Evolutionary conservation across 768 basidiomycete species (phyloP).

Genomic region (Artomyces pyxidatus): DNA sequence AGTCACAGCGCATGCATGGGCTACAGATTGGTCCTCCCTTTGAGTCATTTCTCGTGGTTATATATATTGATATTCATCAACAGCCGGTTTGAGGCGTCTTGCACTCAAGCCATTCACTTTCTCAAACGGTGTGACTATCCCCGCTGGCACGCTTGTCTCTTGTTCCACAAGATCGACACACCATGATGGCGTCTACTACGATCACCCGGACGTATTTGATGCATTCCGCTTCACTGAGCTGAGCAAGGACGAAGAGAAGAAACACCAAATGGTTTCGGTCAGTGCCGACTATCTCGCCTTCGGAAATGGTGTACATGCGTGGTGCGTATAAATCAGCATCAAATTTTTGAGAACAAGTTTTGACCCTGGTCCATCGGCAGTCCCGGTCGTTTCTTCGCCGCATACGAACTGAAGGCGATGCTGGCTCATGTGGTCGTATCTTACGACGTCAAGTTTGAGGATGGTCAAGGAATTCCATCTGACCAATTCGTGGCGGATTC

Average conservation of each 20-base stretch:
- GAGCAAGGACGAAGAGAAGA: constrained; percentile 22
- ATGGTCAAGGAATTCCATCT: constrained; percentile 7
- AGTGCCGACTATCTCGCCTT: constrained; percentile 19
- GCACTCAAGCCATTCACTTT: constrained; percentile 26
- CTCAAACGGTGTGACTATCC: constrained; percentile 26
- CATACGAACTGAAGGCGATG: constrained; percentile 18
- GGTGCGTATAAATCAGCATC: constrained; percentile 16
- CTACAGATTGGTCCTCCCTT: constrained; percentile 18
- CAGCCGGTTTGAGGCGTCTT: constrained; percentile 25
- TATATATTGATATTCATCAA: too few relatives aligned
- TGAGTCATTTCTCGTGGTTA: too few relatives aligned
- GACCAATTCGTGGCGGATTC: neutral
- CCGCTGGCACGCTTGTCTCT: constrained; percentile 17
- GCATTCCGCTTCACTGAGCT: constrained; percentile 40
- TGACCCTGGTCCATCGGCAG: constrained; percentile 1
- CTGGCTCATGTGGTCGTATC: constrained; percentile 18
- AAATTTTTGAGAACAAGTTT: neutral
- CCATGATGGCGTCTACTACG: constrained; percentile 18
- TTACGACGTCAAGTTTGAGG: constrained; percentile 20
- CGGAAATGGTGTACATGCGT: constrained; percentile 23
- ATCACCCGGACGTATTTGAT: constrained; percentile 26
- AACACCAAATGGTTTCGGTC: constrained; percentile 30
- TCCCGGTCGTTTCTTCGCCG: constrained; percentile 22
- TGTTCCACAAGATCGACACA: constrained; percentile 16
- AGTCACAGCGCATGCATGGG: constrained; percentile 21